Evolutionary conservation across 176 grass and related monocot species (phyloP).

Genomic region (Saccharum spontaneum): DNA sequence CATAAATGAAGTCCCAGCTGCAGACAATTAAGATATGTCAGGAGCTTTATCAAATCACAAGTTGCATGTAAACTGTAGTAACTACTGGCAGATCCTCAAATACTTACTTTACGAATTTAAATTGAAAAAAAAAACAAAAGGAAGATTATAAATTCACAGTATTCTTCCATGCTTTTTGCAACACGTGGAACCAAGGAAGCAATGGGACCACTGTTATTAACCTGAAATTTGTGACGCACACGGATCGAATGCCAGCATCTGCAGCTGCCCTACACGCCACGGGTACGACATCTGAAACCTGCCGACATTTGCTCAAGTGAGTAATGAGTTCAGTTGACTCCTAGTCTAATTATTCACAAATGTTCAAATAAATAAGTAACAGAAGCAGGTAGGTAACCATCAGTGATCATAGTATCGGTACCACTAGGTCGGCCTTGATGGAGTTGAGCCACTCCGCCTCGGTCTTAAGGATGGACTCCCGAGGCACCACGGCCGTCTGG

Average conservation of each 20-base stretch:
- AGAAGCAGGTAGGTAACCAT: background rate
- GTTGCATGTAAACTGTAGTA: background rate
- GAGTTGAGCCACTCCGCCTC: conserved; percentile 92
- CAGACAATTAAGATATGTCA: conserved; percentile 23
- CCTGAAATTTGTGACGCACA: conserved; percentile 98
- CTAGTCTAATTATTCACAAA: background rate
- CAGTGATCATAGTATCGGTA: conserved; percentile 18
- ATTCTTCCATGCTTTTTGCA: background rate
- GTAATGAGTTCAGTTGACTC: background rate
- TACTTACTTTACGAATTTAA: background rate
- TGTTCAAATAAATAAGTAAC: background rate
- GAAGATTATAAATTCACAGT: background rate
- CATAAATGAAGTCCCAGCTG: conserved; percentile 99
- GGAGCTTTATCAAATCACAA: background rate
- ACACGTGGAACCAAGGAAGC: background rate
- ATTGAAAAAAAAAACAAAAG: background rate
- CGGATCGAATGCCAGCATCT: conserved; percentile 88
- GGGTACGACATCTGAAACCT: conserved; percentile 98
- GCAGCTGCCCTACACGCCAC: conserved; percentile 88
- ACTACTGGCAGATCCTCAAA: background rate
- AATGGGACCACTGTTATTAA: conserved; percentile 15
- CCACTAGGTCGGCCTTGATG: conserved; percentile 94
- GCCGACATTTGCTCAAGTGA: conserved; percentile 5
- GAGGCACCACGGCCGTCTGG: conserved; percentile 92
- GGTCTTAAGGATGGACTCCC: conserved; percentile 73